Evolutionary conservation across 2,329 filamentous ascomycete genomes (phyloP).

Genomic region (Diaporthe caulivora): DNA sequence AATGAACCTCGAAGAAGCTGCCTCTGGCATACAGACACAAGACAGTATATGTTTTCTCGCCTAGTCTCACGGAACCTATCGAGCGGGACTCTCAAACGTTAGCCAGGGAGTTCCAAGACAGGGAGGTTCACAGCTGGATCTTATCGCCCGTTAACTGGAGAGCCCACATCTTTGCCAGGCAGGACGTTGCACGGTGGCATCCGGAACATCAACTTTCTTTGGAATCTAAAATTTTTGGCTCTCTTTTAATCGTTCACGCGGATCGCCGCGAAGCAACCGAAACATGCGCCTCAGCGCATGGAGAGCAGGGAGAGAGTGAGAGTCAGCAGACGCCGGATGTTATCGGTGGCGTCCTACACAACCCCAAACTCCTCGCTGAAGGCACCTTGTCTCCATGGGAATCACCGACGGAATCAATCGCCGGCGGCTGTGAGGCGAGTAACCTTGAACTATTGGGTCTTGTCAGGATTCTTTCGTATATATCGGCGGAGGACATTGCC

Average conservation of each 20-base stretch:
- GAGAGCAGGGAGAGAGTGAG: neutral
- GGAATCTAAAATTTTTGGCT: too few relatives aligned
- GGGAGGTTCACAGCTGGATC: too few relatives aligned
- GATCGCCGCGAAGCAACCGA: fast-evolving
- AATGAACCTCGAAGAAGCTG: neutral
- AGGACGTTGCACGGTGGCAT: too few relatives aligned
- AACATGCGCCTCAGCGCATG: too few relatives aligned
- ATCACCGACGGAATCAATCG: neutral
- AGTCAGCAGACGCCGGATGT: neutral
- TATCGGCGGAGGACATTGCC: neutral
- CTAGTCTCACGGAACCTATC: too few relatives aligned
- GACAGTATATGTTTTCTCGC: neutral
- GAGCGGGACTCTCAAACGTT: too few relatives aligned
- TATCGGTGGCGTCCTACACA: neutral
- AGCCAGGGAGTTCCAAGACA: too few relatives aligned
- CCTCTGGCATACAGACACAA: neutral
- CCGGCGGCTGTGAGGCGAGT: neutral
- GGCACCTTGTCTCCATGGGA: neutral
- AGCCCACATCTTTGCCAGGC: too few relatives aligned
- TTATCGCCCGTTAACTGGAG: too few relatives aligned
- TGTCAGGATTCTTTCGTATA: neutral
- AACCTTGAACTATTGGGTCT: neutral
- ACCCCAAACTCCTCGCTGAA: neutral
- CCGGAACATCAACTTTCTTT: too few relatives aligned
- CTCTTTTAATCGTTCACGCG: neutral